Percentiles rank a stretch among this genome's conserved stretches.
phyloP scores from a whole-genome alignment of 2,329 filamentous ascomycete genomes.

The Colletotrichum navitas region DNA sequence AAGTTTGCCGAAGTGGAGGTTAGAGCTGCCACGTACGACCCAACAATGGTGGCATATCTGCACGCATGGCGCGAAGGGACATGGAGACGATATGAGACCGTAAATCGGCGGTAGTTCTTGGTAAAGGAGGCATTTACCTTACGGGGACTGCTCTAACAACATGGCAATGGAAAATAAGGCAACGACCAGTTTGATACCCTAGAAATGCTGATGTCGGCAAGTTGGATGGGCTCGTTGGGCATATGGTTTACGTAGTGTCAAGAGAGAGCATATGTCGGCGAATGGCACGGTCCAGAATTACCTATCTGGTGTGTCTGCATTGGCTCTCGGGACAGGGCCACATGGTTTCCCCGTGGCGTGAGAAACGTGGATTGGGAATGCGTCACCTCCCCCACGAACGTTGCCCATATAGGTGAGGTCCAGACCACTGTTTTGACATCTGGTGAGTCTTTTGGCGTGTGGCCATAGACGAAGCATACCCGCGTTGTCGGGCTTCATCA shows the following conservation, averaged over 20 bases:
- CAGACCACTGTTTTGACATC: not conserved
- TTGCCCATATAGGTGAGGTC: slow-evolving; percentile 1
- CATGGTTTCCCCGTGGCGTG: slow-evolving; percentile 1
- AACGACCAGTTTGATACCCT: slow-evolving; percentile 19
- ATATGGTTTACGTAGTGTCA: slow-evolving; percentile 13
- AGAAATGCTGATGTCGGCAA: slow-evolving; percentile 13
- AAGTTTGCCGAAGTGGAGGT: not conserved
- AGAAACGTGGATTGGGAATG: slow-evolving; percentile 1
- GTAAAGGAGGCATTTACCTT: not conserved
- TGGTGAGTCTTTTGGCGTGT: not conserved
- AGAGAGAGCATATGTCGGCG: slow-evolving; percentile 8
- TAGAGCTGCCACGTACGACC: not conserved
- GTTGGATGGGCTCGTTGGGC: not conserved
- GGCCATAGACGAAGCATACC: no score
- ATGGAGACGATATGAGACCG: not conserved
- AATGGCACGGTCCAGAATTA: slow-evolving; percentile 1
- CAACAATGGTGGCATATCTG: not conserved
- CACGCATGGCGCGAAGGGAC: not conserved
- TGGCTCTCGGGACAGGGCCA: slow-evolving; percentile 8
- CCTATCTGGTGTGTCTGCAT: slow-evolving; percentile 17
- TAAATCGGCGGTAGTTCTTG: not conserved
- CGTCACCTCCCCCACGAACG: not conserved
- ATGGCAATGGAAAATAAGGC: not conserved
- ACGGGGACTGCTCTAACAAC: not conserved
- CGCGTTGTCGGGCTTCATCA: not conserved